Base-by-base conservation (phyloP, 164 flowering plant genomes). In the Berberis thunbergii region DNA sequence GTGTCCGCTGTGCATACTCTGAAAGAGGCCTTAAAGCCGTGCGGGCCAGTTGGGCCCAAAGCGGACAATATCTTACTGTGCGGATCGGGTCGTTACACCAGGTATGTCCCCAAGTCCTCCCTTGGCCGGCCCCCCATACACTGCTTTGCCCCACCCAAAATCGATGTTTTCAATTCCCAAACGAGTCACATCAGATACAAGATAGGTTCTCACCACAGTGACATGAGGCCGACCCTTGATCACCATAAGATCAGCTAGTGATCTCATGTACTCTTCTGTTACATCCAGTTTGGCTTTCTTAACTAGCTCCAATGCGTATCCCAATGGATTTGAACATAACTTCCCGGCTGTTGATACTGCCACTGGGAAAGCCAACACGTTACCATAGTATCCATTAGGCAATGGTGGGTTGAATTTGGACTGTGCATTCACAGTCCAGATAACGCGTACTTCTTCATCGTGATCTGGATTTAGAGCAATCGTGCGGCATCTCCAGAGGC, bases 121-220 rank as follows among this genome's bases (percentile, higher is more conserved):
- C 26, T 26, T 26, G 26, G 26, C 26, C 45, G 61, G 45, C n/a
- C 61, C 91, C 2, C 81, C 84, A 61, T 77, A 84, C 0, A 56
- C 73, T 0, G 86, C 61, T 48, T 67, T 76, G 0, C 91, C 94
- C 87, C 87, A 85, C 61, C 94, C 91, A 43, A 81, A 80, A 38
- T 87, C 89, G 13, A 84, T 71, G 1, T 79, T 75, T 6, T 55
- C 72, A 46, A 82, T 77, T 13, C 90, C 85, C 0, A 76, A 75
- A 0, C 77, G 76, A 2, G 77, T 78, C 61, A 78, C 63, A 58
- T 86, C 90, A 10, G 88, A 78, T 7, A 86, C 86, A 0, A 77
- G n/a, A 43, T 48, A 83, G 1, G 71, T 59, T 49, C 84, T 38
- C 50, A 69, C 83, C 70, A 74, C 73, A 1, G 80, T 61, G 10